Percentiles rank a stretch among this genome's conserved stretches.
phyloP scores from a whole-genome alignment of 1,284 basidiomycete species.

The Boletus smithii region DNA sequence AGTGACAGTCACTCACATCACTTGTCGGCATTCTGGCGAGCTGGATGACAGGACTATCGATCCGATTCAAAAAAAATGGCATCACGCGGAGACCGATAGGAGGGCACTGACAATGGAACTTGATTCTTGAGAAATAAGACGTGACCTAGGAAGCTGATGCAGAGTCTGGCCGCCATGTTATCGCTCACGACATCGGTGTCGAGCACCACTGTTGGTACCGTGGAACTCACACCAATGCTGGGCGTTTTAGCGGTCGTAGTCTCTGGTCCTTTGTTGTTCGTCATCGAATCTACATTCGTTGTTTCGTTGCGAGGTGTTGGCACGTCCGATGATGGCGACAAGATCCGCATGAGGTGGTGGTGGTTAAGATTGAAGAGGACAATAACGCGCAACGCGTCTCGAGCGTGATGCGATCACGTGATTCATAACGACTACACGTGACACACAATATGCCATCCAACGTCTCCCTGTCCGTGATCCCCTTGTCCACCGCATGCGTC shows the following conservation, averaged over 20 bases:
- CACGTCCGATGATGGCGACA: conserved; percentile 10
- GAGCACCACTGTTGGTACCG: conserved; percentile 45
- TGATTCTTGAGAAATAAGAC: conserved; percentile 73
- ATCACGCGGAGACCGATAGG: background rate
- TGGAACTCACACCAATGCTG: conserved; percentile 4
- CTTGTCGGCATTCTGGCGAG: conserved; percentile 47
- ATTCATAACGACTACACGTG: too few relatives aligned
- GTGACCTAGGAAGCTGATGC: conserved; percentile 58
- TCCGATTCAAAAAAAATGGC: background rate
- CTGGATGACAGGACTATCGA: conserved; percentile 58
- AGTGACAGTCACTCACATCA: conserved; percentile 30
- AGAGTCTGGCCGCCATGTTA: conserved; percentile 57
- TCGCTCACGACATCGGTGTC: conserved; percentile 51
- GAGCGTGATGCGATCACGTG: too few relatives aligned
- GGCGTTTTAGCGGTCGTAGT: background rate
- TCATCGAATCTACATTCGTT: background rate
- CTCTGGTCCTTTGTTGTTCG: background rate
- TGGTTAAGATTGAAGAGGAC: too few relatives aligned
- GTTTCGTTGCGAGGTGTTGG: background rate
- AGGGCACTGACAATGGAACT: conserved; percentile 62
- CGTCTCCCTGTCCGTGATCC: too few relatives aligned
- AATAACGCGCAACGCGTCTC: too few relatives aligned
- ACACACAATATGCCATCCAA: too few relatives aligned
- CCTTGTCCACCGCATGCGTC: too few relatives aligned
- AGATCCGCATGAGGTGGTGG: conserved; percentile 19